These are phyloP conservation scores for Neurospora hispaniola DNA, from an alignment of 495 filamentous ascomycete genomes.

Conservation along the genomic window DNA sequence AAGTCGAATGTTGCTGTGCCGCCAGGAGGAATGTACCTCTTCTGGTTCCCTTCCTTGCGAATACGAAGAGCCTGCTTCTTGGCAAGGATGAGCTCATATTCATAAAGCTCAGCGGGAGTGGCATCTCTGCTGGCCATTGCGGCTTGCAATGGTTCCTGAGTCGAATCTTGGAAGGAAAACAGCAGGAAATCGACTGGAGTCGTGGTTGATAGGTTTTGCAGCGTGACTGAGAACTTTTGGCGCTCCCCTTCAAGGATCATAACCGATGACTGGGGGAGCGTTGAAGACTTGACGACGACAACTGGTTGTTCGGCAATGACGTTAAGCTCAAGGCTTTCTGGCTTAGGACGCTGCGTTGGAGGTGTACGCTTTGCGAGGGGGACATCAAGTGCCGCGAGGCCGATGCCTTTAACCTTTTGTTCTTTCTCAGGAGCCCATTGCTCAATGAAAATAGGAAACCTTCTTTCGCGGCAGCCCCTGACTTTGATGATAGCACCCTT, in stretches of 20 bases:
- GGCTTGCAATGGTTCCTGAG: conserved; percentile 60
- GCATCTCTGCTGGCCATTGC: conserved; percentile 67
- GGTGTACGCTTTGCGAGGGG: conserved; percentile 21
- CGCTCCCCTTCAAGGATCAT: conserved; percentile 88
- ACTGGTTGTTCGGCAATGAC: conserved; percentile 72
- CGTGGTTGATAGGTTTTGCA: conserved; percentile 62
- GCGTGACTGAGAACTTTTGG: conserved; percentile 63
- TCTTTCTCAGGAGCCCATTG: conserved; percentile 64
- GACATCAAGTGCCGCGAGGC: conserved; percentile 48
- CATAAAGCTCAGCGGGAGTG: conserved; percentile 66
- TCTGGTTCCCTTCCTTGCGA: conserved; percentile 41
- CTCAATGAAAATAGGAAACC: conserved; percentile 71
- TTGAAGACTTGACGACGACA: conserved; percentile 61
- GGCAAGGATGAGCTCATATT: conserved; percentile 67
- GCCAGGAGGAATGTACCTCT: conserved; percentile 55
- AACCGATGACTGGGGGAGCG: conserved; percentile 72
- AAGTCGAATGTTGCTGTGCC: conserved; percentile 64
- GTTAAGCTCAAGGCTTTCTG: conserved; percentile 45
- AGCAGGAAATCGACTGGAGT: conserved; percentile 72
- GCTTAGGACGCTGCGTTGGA: conserved; percentile 28
- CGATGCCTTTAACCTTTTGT: conserved; percentile 63
- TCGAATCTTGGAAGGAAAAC: conserved; percentile 85
- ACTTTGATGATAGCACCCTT: conserved; percentile 72
- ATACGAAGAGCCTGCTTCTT: conserved; percentile 64
- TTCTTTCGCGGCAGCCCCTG: conserved; percentile 65